These are phyloP conservation scores for Sporothrix variecibatus DNA, from an alignment of 2,329 filamentous ascomycete genomes.

Conservation along the genomic window DNA sequence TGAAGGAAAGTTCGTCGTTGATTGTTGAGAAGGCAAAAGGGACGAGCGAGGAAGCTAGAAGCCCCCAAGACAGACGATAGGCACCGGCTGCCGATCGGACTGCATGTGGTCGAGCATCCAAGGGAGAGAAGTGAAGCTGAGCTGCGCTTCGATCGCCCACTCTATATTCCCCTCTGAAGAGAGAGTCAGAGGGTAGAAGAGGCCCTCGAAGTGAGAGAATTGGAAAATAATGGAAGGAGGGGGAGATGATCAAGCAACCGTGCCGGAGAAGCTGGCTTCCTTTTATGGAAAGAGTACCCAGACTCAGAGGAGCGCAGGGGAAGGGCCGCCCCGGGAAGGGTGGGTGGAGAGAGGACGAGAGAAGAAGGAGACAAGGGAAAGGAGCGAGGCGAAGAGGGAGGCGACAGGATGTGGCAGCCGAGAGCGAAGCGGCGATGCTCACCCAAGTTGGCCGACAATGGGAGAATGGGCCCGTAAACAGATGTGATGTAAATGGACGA, in stretches of 20 bases:
- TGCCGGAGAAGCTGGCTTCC: neutral
- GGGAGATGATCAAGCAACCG: neutral
- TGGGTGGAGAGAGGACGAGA: constrained; percentile 9
- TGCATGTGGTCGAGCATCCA: neutral
- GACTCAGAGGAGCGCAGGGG: neutral
- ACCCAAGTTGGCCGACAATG: neutral
- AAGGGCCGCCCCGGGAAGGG: constrained; percentile 12
- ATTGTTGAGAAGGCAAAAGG: neutral
- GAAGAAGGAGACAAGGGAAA: neutral
- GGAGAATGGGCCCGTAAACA: constrained; percentile 4
- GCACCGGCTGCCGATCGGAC: neutral
- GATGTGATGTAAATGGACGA: constrained; percentile 3
- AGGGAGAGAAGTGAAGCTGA: neutral
- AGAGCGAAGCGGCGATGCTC: constrained; percentile 13
- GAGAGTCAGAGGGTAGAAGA: neutral
- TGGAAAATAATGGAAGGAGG: neutral
- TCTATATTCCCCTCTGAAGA: neutral
- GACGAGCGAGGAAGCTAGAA: neutral
- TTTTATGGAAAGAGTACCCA: neutral
- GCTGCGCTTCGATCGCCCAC: neutral
- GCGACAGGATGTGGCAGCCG: neutral
- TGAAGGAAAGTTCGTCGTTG: neutral
- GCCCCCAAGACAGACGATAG: neutral
- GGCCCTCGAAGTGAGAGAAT: neutral
- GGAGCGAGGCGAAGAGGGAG: constrained; percentile 1